phyloP scores from a whole-genome alignment of 2,329 filamentous ascomycete species.

The Trichoderma simmonsii region DNA sequence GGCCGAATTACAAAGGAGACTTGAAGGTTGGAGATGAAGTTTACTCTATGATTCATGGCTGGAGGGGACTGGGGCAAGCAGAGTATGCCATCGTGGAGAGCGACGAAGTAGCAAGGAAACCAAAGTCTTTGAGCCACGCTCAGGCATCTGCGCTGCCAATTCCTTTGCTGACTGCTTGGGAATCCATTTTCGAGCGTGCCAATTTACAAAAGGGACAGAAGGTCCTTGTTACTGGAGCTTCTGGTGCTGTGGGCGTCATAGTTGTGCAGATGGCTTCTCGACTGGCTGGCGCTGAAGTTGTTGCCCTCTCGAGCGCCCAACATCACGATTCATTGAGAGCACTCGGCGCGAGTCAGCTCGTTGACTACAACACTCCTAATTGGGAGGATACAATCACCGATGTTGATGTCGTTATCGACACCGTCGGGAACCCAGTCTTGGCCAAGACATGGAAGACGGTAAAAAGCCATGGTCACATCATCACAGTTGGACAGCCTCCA shows the following conservation, averaged over 20 bases:
- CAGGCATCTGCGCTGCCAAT: slow-evolving; percentile 33
- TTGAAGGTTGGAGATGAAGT: slow-evolving; percentile 24
- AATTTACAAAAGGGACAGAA: slow-evolving; percentile 17
- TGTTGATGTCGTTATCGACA: slow-evolving; percentile 34
- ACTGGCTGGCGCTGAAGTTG: slow-evolving; percentile 25
- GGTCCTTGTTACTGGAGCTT: slow-evolving; percentile 32
- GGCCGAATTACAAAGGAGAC: slow-evolving; percentile 25
- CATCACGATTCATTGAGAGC: slow-evolving; percentile 21
- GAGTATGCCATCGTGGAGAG: slow-evolving; percentile 27
- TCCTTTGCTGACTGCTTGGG: slow-evolving; percentile 32
- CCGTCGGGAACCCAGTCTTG: slow-evolving; percentile 30
- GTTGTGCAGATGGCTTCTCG: slow-evolving; percentile 30
- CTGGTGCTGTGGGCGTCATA: slow-evolving; percentile 30
- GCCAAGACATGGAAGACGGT: slow-evolving; percentile 30
- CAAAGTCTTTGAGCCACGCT: slow-evolving; percentile 23
- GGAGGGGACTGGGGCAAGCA: slow-evolving; percentile 25
- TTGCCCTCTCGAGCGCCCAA: slow-evolving; percentile 29
- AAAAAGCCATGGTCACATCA: slow-evolving; percentile 29
- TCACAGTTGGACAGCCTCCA: slow-evolving; percentile 36
- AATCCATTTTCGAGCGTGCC: slow-evolving; percentile 26
- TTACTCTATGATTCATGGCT: slow-evolving; percentile 29
- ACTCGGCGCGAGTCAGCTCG: slow-evolving; percentile 25
- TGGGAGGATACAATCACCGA: slow-evolving; percentile 27
- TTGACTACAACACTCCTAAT: slow-evolving; percentile 26
- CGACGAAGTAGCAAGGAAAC: slow-evolving; percentile 24